phyloP scores from a whole-genome alignment of 805 yeast genomes.

The Debaryomyces prosopidis region DNA sequence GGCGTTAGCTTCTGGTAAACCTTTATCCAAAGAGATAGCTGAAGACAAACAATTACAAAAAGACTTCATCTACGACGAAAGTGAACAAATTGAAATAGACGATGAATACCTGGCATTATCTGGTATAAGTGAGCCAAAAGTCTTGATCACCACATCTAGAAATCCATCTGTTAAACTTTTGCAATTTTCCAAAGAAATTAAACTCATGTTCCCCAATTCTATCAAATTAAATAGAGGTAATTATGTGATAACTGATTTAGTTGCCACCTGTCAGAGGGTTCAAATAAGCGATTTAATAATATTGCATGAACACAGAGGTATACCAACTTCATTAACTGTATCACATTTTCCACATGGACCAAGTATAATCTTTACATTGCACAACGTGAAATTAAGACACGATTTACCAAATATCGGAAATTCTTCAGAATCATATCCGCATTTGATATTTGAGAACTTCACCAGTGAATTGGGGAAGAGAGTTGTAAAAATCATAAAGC shows the following conservation, averaged over 20 bases:
- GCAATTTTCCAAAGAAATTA: slow-evolving; percentile 92
- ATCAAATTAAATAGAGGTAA: slow-evolving; percentile 92
- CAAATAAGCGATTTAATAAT: slow-evolving; percentile 83
- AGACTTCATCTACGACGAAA: slow-evolving; percentile 85
- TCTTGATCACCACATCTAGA: slow-evolving; percentile 91
- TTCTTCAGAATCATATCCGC: slow-evolving; percentile 91
- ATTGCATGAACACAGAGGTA: slow-evolving; percentile 96
- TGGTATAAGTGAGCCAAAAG: slow-evolving; percentile 87
- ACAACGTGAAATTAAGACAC: slow-evolving; percentile 92
- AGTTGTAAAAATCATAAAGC: slow-evolving; percentile 77
- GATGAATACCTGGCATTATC: slow-evolving; percentile 89
- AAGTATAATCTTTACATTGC: slow-evolving; percentile 88
- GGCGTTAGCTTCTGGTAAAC: slow-evolving; percentile 89
- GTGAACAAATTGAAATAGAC: slow-evolving; percentile 68
- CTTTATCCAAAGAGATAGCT: slow-evolving; percentile 84
- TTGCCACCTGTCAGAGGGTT: slow-evolving; percentile 77
- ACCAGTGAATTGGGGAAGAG: slow-evolving; percentile 78
- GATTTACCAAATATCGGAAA: slow-evolving; percentile 85
- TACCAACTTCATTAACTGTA: slow-evolving; percentile 88
- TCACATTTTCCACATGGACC: slow-evolving; percentile 99
- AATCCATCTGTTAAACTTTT: slow-evolving; percentile 82
- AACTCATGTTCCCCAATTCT: slow-evolving; percentile 85
- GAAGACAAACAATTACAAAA: slow-evolving; percentile 81
- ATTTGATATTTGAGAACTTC: slow-evolving; percentile 89
- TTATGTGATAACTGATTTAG: slow-evolving; percentile 80